Conservation (phyloP, 495 filamentous ascomycete species). For the Cercophora scortea region DNA sequence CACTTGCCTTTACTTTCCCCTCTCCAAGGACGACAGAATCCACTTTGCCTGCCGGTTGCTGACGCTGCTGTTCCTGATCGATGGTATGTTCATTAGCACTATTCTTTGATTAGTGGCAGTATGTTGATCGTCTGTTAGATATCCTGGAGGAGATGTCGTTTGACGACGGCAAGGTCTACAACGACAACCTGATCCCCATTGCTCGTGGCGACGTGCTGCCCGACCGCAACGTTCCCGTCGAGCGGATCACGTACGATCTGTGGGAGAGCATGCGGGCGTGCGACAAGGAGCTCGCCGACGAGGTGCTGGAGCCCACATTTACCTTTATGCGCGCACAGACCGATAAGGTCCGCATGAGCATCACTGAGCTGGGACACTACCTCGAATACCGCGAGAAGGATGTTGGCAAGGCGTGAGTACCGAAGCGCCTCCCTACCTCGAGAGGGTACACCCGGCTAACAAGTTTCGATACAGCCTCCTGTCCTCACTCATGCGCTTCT, state of each 20-base stretch:
- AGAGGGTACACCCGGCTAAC: too few species aligned
- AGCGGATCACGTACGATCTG: background rate
- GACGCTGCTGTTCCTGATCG: slow-evolving; percentile 1
- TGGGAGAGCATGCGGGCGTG: slow-evolving; percentile 2
- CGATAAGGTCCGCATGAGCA: background rate
- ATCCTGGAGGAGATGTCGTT: slow-evolving; percentile 2
- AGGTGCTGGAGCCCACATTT: slow-evolving; percentile 1
- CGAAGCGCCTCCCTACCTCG: too few species aligned
- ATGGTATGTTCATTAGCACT: background rate
- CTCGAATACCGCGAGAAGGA: slow-evolving; percentile 1
- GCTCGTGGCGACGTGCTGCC: background rate
- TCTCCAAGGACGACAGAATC: slow-evolving; percentile 1
- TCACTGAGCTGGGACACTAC: slow-evolving; percentile 1
- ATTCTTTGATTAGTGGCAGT: background rate
- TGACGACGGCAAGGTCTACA: background rate
- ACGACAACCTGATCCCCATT: background rate
- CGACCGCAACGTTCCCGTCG: background rate
- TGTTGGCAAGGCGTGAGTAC: slow-evolving; percentile 1
- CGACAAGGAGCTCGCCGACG: background rate
- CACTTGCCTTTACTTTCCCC: slow-evolving; percentile 1
- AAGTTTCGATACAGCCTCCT: too few species aligned
- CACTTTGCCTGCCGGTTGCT: slow-evolving; percentile 2
- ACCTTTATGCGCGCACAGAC: slow-evolving; percentile 2
- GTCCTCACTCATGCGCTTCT: slow-evolving; percentile 1
- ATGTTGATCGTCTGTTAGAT: background rate